Evolutionary conservation across 1,139 yeast species (phyloP).

Genomic region (Hansenula lynferdii): DNA sequence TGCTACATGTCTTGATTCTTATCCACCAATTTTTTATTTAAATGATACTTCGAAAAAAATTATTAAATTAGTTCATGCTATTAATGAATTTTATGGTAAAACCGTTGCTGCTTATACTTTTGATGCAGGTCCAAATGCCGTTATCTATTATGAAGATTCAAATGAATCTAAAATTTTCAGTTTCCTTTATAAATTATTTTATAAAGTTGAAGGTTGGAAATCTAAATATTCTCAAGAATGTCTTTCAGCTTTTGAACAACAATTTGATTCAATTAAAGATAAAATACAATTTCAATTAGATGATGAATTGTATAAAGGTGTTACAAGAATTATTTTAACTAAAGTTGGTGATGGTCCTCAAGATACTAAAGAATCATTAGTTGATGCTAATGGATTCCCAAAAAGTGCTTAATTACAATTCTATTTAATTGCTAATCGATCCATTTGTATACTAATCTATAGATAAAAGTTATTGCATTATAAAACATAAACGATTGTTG

Average conservation of each 20-base stretch:
- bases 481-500: too few relatives aligned
- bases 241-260: constrained; percentile 23
- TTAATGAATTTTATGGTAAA: constrained; percentile 63
- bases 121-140: constrained; percentile 99
- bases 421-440: too few relatives aligned
- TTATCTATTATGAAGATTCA: constrained; percentile 74
- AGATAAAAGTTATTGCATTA: too few relatives aligned
- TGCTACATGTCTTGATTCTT: constrained; percentile 92
- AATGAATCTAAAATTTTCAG: constrained; percentile 68
- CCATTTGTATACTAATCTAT: too few relatives aligned
- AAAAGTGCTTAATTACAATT: constrained; percentile 9
- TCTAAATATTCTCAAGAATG: constrained; percentile 28
- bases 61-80: constrained; percentile 73
- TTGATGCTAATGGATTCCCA: constrained; percentile 46
- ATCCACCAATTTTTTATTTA: constrained; percentile 92
- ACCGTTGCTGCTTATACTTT: constrained; percentile 91
- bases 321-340: constrained; percentile 77
- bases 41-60: constrained; percentile 95
- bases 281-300: constrained; percentile 37
- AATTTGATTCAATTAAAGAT: constrained; percentile 33
- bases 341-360: constrained; percentile 86
- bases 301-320: constrained; percentile 57
- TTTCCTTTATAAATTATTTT: constrained; percentile 49
- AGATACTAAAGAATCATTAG: constrained; percentile 45
- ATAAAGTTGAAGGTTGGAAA: constrained; percentile 69